These are phyloP conservation scores for Trametes versicolor DNA, from an alignment of 1,284 basidiomycete species.

Conservation along the genomic window DNA sequence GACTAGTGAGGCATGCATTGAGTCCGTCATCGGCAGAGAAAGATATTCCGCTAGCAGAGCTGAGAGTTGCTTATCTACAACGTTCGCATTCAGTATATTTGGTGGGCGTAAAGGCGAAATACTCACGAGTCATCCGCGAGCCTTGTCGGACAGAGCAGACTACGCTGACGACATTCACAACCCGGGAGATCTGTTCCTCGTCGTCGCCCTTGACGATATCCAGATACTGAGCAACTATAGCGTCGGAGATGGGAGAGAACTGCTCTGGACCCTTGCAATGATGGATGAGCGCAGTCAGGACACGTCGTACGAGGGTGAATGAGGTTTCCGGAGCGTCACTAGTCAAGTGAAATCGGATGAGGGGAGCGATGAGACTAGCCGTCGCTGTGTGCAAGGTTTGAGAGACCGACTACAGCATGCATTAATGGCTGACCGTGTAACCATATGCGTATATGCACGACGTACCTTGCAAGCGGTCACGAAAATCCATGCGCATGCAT, in stretches of 20 bases:
- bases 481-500: constrained; percentile 72
- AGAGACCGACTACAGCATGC: constrained; percentile 65
- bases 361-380: constrained; percentile 64
- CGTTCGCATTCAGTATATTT: neutral
- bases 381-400: constrained; percentile 84
- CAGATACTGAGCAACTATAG: constrained; percentile 52
- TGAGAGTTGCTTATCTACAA: constrained; percentile 59
- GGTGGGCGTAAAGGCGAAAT: neutral
- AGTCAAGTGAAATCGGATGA: constrained; percentile 64
- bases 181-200: constrained; percentile 48
- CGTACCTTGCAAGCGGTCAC: constrained; percentile 78
- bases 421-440: neutral
- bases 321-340: constrained; percentile 53
- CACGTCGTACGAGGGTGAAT: constrained; percentile 69
- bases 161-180: constrained; percentile 60
- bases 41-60: constrained; percentile 55
- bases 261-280: constrained; percentile 77
- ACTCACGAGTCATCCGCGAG: constrained; percentile 66
- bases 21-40: constrained; percentile 49
- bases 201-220: constrained; percentile 30
- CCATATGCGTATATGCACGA: constrained; percentile 7
- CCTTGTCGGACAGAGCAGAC: constrained; percentile 71
- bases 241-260: constrained; percentile 68
- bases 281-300: constrained; percentile 83
- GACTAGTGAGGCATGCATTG: constrained; percentile 55